Evolutionary conservation across 2,329 filamentous ascomycete species (phyloP), one percentile per base, ranked within the genome.

Genomic region (Colletotrichum sp.): DNA sequence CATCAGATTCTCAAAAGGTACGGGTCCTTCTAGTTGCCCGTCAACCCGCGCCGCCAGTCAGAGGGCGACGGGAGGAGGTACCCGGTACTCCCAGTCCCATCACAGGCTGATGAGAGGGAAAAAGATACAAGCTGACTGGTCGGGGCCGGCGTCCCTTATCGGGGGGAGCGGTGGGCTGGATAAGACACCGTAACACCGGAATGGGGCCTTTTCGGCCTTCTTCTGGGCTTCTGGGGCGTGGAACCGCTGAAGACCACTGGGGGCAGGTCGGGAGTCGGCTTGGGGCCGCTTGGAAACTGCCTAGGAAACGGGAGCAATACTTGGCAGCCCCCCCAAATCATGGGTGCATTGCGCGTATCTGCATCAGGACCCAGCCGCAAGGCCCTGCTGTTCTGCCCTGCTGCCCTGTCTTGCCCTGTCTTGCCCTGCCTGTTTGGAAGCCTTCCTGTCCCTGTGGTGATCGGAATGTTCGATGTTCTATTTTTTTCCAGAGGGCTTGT

Each of bases 281-380:
- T 55, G 59, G 32, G 30, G 44, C 39, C 66, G 59, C 71, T 61
- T 66, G 66, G 62, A 39, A 72, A 52, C 44, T 13, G 44, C 44
- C 44, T 22, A 52, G 44, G 44, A 52, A 32, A 72, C 39, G 36
- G 62, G 55, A 34, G 15, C 34, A 29, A 65, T 73, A 69, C 73
- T 69, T 73, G 70, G 73, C 70, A 76, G 64, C 61, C 27, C 67
- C 44, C 44, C 44, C 32, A 29, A 65, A 71, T 36, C 59, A 71
- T 73, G 59, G 63, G 69, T 76, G 70, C 70, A 76, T 76, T 69
- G 70, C 70, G 73, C 73, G 64, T 69, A 76, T 76, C 70, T 73
- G 70, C 74, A 74, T 69, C 74, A 76, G 63, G 69, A 71, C 39
- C 67, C 68, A 39, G 59, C 44, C 61, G 15, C n/a, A 65, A 70